Percentiles rank a stretch among this genome's conserved stretches.
Evolutionary conservation across 768 basidiomycete genomes (phyloP).

Genomic region (Termitomyces sp.): DNA sequence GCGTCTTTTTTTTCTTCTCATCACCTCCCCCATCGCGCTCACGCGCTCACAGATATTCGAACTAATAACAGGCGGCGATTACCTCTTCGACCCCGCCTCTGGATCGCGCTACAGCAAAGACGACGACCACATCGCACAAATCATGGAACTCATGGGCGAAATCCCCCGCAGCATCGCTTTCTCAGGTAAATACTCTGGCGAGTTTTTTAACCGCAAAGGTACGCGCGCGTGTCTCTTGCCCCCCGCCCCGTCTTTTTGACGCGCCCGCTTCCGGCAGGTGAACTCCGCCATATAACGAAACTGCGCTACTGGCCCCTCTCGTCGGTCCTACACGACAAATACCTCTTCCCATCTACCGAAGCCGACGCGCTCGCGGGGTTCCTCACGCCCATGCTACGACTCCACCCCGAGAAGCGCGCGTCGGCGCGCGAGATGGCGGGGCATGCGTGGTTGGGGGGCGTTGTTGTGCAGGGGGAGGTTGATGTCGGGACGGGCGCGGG

Average conservation of each 20-base stretch:
- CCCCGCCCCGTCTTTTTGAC: too few relatives aligned
- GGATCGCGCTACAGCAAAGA: conserved; percentile 95
- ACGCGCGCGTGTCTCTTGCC: conserved; percentile 27
- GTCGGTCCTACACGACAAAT: conserved; percentile 88
- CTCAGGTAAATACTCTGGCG: conserved; percentile 87
- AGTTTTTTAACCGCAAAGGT: conserved; percentile 98
- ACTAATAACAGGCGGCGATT: conserved; percentile 93
- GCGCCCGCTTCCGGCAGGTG: conserved; percentile 33
- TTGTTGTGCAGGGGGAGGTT: conserved; percentile 87
- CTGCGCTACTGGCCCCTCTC: conserved; percentile 89
- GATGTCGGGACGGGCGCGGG: conserved; percentile 63
- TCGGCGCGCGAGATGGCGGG: conserved; percentile 82
- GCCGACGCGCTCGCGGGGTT: conserved; percentile 81
- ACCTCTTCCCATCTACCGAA: conserved; percentile 82
- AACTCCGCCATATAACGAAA: conserved; percentile 92
- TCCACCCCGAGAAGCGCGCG: conserved; percentile 86
- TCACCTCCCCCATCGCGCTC: neutral
- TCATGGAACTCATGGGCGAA: conserved; percentile 94
- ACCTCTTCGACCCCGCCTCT: conserved; percentile 95
- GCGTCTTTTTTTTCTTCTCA: conserved; percentile 26
- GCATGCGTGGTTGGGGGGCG: conserved; percentile 83
- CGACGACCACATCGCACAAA: conserved; percentile 96
- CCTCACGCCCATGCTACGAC: conserved; percentile 84
- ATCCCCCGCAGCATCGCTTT: conserved; percentile 81
- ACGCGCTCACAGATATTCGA: conserved; percentile 71